phyloP scores from a whole-genome alignment of 2,329 filamentous ascomycete genomes.

The Pseudogymnoascus sp. region DNA sequence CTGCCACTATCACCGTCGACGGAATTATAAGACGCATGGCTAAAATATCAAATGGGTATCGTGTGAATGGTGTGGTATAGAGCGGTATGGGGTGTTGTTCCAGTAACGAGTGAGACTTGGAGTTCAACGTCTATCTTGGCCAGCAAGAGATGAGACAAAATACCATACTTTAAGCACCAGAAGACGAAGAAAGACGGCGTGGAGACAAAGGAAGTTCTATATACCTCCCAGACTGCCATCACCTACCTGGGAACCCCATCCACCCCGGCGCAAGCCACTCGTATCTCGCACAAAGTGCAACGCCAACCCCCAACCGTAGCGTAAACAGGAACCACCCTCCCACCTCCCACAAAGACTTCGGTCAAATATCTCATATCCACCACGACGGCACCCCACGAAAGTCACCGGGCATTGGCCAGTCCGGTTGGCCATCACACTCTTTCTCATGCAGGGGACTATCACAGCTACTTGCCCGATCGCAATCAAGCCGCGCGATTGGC shows the following conservation, averaged over 20 bases:
- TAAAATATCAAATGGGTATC: conserved; percentile 9
- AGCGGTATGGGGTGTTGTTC: neutral
- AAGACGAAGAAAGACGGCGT: neutral
- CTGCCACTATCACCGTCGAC: neutral
- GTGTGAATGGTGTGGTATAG: neutral
- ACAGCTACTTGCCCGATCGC: neutral
- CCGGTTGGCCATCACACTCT: neutral
- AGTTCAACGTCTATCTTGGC: conserved; percentile 8
- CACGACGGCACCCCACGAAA: neutral
- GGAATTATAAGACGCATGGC: conserved; percentile 8
- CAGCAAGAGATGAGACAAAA: conserved; percentile 8
- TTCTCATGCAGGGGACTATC: conserved; percentile 6
- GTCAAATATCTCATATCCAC: neutral
- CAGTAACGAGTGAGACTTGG: neutral
- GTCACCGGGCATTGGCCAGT: neutral
- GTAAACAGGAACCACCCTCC: neutral
- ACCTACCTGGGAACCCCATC: neutral
- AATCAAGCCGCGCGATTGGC: neutral
- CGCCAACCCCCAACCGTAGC: neutral
- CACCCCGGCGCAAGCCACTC: neutral
- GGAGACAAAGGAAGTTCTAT: conserved; percentile 1
- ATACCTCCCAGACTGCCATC: neutral
- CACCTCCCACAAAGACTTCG: neutral
- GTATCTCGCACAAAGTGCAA: neutral
- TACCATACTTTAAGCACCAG: neutral